These are phyloP conservation scores for Hydrangea macrophylla DNA, from an alignment of 148 eudicot species.

Conservation along the genomic window DNA sequence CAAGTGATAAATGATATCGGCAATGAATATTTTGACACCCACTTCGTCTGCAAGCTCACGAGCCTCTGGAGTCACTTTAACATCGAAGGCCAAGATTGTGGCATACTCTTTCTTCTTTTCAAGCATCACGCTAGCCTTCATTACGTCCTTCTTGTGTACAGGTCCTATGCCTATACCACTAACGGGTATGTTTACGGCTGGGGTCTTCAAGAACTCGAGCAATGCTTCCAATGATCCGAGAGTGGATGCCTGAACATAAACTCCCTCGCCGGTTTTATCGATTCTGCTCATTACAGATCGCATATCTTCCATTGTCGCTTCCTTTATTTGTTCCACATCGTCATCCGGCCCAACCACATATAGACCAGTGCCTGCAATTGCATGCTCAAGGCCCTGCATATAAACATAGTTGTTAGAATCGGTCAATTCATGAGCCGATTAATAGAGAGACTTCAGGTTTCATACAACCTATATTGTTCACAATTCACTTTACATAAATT, in stretches of 20 bases:
- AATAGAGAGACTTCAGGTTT: too few relatives aligned
- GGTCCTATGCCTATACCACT: slow-evolving; percentile 97
- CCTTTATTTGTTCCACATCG: slow-evolving; percentile 67
- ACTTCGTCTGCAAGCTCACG: slow-evolving; percentile 83
- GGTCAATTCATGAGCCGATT: too few relatives aligned
- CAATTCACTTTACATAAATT: too few relatives aligned
- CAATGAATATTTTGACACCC: slow-evolving; percentile 78
- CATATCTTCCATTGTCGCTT: slow-evolving; percentile 75
- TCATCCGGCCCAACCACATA: slow-evolving; percentile 87
- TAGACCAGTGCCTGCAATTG: slow-evolving; percentile 86
- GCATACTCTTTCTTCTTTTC: slow-evolving; percentile 97
- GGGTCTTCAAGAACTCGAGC: slow-evolving; percentile 76
- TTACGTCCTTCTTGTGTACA: slow-evolving; percentile 90
- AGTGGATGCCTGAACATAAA: slow-evolving; percentile 94
- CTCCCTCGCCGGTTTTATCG: slow-evolving; percentile 91
- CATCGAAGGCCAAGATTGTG: slow-evolving; percentile 94
- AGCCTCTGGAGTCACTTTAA: slow-evolving; percentile 90
- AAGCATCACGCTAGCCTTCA: slow-evolving; percentile 95
- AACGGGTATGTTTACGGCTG: slow-evolving; percentile 83
- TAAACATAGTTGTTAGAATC: too few relatives aligned
- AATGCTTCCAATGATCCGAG: slow-evolving; percentile 93
- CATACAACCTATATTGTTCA: too few relatives aligned
- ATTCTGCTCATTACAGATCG: slow-evolving; percentile 75
- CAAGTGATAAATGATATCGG: slow-evolving; percentile 83
- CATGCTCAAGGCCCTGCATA: slow-evolving; percentile 90